Conservation (phyloP, 2,329 filamentous ascomycete species). For the Sphaerostilbella broomeana region DNA sequence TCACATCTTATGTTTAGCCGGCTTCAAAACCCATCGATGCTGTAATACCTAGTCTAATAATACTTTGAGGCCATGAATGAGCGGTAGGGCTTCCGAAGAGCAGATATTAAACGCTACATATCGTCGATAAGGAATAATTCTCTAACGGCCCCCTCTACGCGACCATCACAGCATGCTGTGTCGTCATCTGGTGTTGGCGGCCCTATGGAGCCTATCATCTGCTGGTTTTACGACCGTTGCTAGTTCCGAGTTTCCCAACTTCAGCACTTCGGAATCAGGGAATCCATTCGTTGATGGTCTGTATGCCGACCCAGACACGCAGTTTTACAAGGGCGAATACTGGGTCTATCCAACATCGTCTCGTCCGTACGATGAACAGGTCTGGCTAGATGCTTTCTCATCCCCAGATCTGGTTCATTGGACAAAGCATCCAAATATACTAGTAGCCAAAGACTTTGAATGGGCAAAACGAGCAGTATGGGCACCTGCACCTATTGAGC, state of each 20-base stretch:
- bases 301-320: conserved; percentile 46
- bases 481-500: conserved; percentile 39
- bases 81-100: too few species aligned
- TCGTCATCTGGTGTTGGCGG: background rate
- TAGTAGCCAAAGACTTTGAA: conserved; percentile 26
- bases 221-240: background rate
- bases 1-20: too few species aligned
- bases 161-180: conserved; percentile 1
- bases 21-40: too few species aligned
- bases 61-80: too few species aligned
- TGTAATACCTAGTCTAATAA: too few species aligned
- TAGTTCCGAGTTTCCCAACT: conserved; percentile 25
- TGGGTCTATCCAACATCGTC: conserved; percentile 45
- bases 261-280: conserved; percentile 34
- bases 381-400: conserved; percentile 45
- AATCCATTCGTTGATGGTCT: conserved; percentile 44
- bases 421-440: conserved; percentile 39
- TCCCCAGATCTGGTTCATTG: conserved; percentile 42
- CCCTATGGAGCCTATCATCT: conserved; percentile 5
- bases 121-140: too few species aligned
- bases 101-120: too few species aligned
- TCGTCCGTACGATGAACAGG: conserved; percentile 38
- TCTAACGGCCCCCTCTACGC: too few species aligned
- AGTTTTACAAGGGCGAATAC: conserved; percentile 38
- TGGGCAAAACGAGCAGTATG: conserved; percentile 42